Evolutionary conservation across 768 basidiomycete genomes (phyloP).

Genomic region (Naganishia vaughanmartiniae): DNA sequence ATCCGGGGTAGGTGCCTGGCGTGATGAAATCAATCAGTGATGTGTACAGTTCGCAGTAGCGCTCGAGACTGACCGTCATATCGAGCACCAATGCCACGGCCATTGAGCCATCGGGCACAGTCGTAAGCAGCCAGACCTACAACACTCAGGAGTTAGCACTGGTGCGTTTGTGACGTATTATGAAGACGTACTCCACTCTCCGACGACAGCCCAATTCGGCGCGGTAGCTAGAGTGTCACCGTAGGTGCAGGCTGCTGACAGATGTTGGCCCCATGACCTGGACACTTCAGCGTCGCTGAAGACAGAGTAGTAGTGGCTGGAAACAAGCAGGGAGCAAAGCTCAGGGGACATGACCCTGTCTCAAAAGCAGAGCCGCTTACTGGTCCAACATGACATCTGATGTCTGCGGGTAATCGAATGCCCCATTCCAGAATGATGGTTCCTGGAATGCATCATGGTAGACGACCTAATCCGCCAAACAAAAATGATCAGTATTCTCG

Average conservation of each 20-base stretch:
- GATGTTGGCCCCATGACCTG: slow-evolving; percentile 41
- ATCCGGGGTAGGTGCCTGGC: slow-evolving; percentile 35
- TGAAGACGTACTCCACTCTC: slow-evolving; percentile 44
- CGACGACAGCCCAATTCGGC: slow-evolving; percentile 50
- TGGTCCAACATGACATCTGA: slow-evolving; percentile 49
- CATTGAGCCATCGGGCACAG: slow-evolving; percentile 49
- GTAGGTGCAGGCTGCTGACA: slow-evolving; percentile 34
- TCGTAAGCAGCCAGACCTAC: slow-evolving; percentile 46
- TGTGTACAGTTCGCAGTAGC: neutral
- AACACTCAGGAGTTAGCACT: neutral
- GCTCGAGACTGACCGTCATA: slow-evolving; percentile 45
- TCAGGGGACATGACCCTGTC: neutral
- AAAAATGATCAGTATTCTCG: neutral
- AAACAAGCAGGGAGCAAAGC: neutral
- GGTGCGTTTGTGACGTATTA: neutral
- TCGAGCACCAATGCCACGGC: slow-evolving; percentile 49
- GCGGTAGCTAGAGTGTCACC: slow-evolving; percentile 31
- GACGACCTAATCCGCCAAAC: slow-evolving; percentile 26
- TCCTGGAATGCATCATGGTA: slow-evolving; percentile 50
- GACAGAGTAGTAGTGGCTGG: slow-evolving; percentile 42
- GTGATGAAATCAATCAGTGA: neutral
- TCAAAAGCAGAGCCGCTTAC: neutral
- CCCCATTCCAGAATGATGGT: slow-evolving; percentile 29
- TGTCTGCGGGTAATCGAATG: slow-evolving; percentile 40
- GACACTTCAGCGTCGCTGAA: slow-evolving; percentile 42